A percentile compares a stretch with the other conserved stretches of the same genome.
Conservation (phyloP, 2,329 filamentous ascomycete genomes). For the Rhinocladiella similis region DNA sequence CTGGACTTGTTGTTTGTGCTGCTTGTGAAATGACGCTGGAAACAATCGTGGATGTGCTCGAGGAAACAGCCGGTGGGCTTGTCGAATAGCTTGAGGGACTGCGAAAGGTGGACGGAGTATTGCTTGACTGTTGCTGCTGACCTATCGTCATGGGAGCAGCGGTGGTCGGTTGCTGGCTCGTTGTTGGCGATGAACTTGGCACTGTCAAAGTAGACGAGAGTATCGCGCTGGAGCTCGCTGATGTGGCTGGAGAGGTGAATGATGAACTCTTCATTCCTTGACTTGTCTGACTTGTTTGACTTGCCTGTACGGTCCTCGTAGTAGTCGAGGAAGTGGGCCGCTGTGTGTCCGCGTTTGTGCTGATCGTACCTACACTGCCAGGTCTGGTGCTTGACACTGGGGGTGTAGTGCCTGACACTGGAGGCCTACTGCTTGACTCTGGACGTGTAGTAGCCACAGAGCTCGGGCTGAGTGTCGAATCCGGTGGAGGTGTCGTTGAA, state of each 20-base stretch:
- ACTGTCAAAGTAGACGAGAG: neutral
- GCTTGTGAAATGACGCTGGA: neutral
- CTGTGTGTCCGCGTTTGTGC: neutral
- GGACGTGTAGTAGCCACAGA: neutral
- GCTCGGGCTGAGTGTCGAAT: neutral
- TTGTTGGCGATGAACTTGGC: neutral
- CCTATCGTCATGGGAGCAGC: neutral
- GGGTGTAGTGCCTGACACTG: neutral
- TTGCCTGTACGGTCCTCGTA: no score
- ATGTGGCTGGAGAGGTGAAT: neutral
- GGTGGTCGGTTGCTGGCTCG: neutral
- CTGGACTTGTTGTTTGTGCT: neutral
- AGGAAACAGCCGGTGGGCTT: no score
- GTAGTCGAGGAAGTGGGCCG: neutral
- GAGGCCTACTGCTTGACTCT: neutral
- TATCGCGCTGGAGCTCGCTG: neutral
- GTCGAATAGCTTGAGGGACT: neutral
- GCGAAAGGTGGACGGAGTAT: neutral
- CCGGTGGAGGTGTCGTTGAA: slow-evolving; percentile 6
- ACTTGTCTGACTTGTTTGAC: neutral
- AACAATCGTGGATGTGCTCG: no score
- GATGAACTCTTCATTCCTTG: neutral
- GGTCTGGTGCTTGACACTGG: neutral
- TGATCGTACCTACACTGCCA: neutral
- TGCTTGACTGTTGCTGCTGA: neutral